phyloP scores from a whole-genome alignment of 441 rosid species.

The Kokia cookei region DNA sequence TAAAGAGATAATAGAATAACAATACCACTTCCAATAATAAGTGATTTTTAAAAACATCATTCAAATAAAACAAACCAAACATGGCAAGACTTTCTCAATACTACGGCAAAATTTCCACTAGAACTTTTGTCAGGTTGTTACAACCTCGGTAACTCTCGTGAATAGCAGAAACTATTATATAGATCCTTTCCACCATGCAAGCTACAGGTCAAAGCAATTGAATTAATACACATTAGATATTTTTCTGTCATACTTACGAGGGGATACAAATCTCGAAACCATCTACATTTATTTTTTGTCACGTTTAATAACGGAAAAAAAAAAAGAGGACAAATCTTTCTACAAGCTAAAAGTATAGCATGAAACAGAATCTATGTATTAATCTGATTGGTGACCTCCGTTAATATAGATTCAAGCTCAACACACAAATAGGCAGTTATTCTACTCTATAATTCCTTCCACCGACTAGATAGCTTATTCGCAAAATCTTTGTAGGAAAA shows the following conservation, averaged over 20 bases:
- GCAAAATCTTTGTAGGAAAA: neutral
- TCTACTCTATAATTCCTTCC: neutral
- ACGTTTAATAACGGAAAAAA: too few relatives aligned
- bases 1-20: neutral
- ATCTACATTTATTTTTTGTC: too few relatives aligned
- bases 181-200: too few relatives aligned
- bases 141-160: neutral
- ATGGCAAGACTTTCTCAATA: neutral
- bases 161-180: too few relatives aligned
- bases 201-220: too few relatives aligned
- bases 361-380: too few relatives aligned
- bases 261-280: too few relatives aligned
- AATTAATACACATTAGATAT: too few relatives aligned
- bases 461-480: neutral
- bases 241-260: too few relatives aligned
- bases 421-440: neutral
- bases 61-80: neutral
- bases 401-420: neutral
- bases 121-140: neutral
- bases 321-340: too few relatives aligned
- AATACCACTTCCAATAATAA: neutral
- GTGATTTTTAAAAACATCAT: neutral
- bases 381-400: too few relatives aligned
- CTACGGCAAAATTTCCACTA: neutral
- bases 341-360: too few relatives aligned